A percentile compares a stretch with the other conserved stretches of the same genome.
Evolutionary conservation across 495 filamentous ascomycete species (phyloP).

Genomic region (Cercophora samala): DNA sequence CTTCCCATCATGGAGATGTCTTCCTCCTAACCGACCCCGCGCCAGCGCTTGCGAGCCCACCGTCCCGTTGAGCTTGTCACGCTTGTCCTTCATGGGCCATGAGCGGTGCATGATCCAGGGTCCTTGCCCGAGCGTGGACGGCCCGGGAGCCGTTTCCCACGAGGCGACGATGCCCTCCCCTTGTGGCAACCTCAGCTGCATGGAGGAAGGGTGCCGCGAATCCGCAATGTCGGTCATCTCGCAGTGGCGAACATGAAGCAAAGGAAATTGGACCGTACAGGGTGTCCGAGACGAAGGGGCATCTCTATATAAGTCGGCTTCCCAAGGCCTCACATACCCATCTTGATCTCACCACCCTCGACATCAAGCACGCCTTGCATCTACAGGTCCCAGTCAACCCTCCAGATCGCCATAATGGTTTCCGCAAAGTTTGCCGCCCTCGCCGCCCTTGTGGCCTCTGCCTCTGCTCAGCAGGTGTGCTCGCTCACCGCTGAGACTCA

Average conservation of each 20-base stretch:
- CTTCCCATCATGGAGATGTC: neutral
- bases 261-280: slow-evolving; percentile 12
- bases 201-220: slow-evolving; percentile 20
- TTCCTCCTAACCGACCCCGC: slow-evolving; percentile 13
- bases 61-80: slow-evolving; percentile 5
- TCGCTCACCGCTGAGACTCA: slow-evolving; percentile 55
- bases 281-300: neutral
- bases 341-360: slow-evolving; percentile 25
- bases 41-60: slow-evolving; percentile 14
- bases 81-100: slow-evolving; percentile 16
- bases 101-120: slow-evolving; percentile 15
- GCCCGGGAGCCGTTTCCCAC: slow-evolving; percentile 31
- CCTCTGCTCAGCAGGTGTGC: slow-evolving; percentile 55
- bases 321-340: slow-evolving; percentile 2
- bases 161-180: slow-evolving; percentile 1
- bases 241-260: neutral
- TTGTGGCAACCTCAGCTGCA: slow-evolving; percentile 15
- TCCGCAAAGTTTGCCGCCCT: slow-evolving; percentile 36
- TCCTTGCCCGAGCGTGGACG: slow-evolving; percentile 25
- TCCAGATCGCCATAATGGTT: slow-evolving; percentile 26
- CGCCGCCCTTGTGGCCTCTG: slow-evolving; percentile 44
- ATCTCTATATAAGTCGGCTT: slow-evolving; percentile 29
- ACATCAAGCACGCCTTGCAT: slow-evolving; percentile 25
- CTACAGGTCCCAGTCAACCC: slow-evolving; percentile 9
- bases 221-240: slow-evolving; percentile 11